Evolutionary conservation across 768 basidiomycete species (phyloP), one percentile per base, ranked within the genome.

Genomic region (Suillus weaverae): DNA sequence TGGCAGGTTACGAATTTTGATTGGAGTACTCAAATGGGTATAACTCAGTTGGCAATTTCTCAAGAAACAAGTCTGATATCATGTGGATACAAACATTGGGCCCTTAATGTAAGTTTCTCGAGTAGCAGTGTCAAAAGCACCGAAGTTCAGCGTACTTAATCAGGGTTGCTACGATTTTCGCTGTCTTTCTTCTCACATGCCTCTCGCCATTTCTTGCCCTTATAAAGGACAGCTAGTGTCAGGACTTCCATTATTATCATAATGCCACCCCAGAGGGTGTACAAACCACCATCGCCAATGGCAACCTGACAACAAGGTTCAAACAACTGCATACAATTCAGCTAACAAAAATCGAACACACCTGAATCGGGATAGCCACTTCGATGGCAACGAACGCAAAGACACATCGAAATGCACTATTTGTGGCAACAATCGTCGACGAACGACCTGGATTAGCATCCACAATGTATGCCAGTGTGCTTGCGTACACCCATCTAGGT

Each of bases 391-490:
- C 72, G 72, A 89, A 89, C 3, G 88, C 91, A 13, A 81, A 77
- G 0, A 81, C 33, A 0, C 92, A 91, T 44, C 92, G 83, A 73
- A 89, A 89, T 26, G 83, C 82, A 60, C 88, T 90, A 74, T 94
- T 94, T 46, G 83, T 78, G 0, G 92, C 91, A 20, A 85, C 83
- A 0, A 89, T 90, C 0, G 85, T 85, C 0, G 90, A 88, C 0
- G 90, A 90, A 22, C 90, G 84, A 4, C 93, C 93, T 8, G 81
- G 80, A 71, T 94, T 95, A 5, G 91, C 86, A 70, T 95, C 92
- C 13, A 94, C 91, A 41, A 94, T 84, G 71, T 92, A 94, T 0
- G 92, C 89, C 18, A 95, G 79, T 1, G 89, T 87, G 55, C 84
- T 86, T 5, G 86, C 78, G 71, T 89, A 89, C 43, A 86, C 83